Base-by-base conservation (phyloP, 2,329 filamentous ascomycete genomes). In the Aspergillus viridinutans region DNA sequence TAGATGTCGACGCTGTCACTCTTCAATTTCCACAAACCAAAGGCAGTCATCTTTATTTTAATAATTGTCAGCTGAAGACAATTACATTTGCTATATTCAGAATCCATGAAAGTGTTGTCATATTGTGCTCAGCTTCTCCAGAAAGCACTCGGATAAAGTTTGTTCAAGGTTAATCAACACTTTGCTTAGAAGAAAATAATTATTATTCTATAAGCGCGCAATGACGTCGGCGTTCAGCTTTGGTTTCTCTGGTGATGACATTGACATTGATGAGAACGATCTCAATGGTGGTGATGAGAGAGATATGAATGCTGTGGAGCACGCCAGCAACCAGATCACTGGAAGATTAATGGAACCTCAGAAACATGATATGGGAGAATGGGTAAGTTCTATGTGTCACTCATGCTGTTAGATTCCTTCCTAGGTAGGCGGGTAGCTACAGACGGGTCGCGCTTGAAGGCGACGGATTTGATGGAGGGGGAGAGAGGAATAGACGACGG, bases 211-310 rank as follows among this genome's bases (percentile, higher is more conserved):
- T 26, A 48, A 45, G 17, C 56, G 55, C 49, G 62, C 21, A 40
- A 73, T 73, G 68, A 61, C 69, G 5, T 74, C 65, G 12, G 50
- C 63, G 20, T 85, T 86, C 67, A 80, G 79, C 56, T 86, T 86
- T 60, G 81, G 81, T 20, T 86, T 86, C 64, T 77, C 79, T 0
- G 81, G 81, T 21, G 82, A 85, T 58, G 83, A 85, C 63, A 84
- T 83, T 69, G 81, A 83, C 52, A 72, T 75, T 26, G 79, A 80
- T 54, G 71, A 72, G 26, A 66, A 61, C 56, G 69, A 71, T 26
- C 49, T 64, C 43, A 66, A 61, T 52, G 64, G 62, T 38, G 59
- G 56, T n/a, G 48, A 61, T 29, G 58, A 61, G 29, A 55, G 38
- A 28, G 40, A 61, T 54, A 54, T 56, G 1, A 43, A 54, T 8